A percentile compares a stretch with the other conserved stretches of the same genome.
Evolutionary conservation across 345 rosid genomes (phyloP).

Genomic region (Theobroma cacao): DNA sequence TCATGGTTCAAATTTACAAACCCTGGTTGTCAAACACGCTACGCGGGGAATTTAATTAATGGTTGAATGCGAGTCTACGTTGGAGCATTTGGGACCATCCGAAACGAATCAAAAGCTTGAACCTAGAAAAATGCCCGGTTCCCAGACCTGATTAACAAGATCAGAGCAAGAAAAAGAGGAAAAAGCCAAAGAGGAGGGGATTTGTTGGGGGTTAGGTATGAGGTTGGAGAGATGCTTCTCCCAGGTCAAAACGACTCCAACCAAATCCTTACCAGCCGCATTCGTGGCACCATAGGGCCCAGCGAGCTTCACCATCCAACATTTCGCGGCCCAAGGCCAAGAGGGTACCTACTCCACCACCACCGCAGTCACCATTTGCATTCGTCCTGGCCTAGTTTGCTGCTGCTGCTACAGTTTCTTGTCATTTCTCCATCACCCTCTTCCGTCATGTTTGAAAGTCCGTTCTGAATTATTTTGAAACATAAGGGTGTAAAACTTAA

Average conservation of each 20-base stretch:
- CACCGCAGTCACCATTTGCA: not conserved
- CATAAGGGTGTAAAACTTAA: not conserved
- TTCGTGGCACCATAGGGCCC: not conserved
- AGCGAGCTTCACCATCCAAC: not conserved
- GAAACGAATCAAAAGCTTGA: not conserved
- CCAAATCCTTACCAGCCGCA: not conserved
- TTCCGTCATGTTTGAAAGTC: not conserved
- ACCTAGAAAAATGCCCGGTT: not conserved
- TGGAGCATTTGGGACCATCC: not conserved
- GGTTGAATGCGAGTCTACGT: not conserved
- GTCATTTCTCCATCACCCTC: not conserved
- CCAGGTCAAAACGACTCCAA: not conserved
- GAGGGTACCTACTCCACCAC: not conserved
- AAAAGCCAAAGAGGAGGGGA: not conserved
- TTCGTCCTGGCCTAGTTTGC: not conserved
- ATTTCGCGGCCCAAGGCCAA: too few species aligned
- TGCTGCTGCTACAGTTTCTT: not conserved
- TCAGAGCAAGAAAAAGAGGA: too few species aligned
- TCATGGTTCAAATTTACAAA: not conserved
- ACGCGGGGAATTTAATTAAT: not conserved
- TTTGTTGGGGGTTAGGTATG: constrained; percentile 13
- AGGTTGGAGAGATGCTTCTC: not conserved
- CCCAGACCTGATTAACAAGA: not conserved
- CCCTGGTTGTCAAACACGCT: not conserved
- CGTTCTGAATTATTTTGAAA: not conserved